Evolutionary conservation across 2,329 filamentous ascomycete species (phyloP), one percentile per base, ranked within the genome.

Genomic region (Curvularia spicifera): DNA sequence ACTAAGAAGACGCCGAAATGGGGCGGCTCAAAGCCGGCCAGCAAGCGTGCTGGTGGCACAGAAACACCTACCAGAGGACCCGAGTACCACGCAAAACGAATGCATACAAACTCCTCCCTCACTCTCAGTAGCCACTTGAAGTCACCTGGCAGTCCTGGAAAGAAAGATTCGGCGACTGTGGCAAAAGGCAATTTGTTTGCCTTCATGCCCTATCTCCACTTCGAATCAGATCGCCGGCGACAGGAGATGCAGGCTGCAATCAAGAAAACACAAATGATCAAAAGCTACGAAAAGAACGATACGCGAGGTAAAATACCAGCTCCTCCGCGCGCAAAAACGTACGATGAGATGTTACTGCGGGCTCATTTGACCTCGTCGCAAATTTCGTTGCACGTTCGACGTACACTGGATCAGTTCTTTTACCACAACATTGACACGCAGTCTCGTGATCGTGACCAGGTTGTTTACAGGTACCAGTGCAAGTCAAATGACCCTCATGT

Each of bases 141-240:
- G 37, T 74, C 72, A 2, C 75, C 74, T 5, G 76, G 77, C n/a
- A 71, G 74, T 1, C 70, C 71, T 7, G 73, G 74, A n/a, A 63
- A 73, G 5, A 72, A 71, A 52, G 72, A 75, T 37, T 72, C 70
- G 3, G 70, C 68, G 54, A 24, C 74, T 55, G 56, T 70, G 50
- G 59, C 73, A 28, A 69, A 75, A 60, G 62, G 70, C 50, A 75
- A 79, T 66, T 64, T 81, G 57, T 73, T 76, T 70, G 61, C 81
- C 59, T 83, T 87, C 75, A 87, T 89, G 85, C 87, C 87, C 0
- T 89, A 87, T 65, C 74, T 89, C 3, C 86, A 89, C 67, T 89
- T 87, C 50, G 87, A 89, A 66, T 87, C 85, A 0, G 80, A 87
- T 46, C 77, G 81, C 47, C 76, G 81, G 15, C 78, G 85, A 9